phyloP scores from a whole-genome alignment of 1,139 yeast species.

The Yamadazyma membranifaciens region DNA sequence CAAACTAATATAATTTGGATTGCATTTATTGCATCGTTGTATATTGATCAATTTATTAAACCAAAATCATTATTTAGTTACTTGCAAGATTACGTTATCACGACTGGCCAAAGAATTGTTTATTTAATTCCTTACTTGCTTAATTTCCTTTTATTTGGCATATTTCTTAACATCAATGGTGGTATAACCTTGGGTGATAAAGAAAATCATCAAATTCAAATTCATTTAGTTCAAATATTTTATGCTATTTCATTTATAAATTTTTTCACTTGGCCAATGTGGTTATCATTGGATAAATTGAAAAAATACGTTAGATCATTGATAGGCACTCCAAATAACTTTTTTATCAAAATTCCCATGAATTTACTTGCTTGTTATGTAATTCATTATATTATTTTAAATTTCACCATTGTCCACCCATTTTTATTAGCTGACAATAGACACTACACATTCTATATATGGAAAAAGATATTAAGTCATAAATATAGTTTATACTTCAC shows the following conservation, averaged over 20 bases:
- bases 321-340: constrained; percentile 12
- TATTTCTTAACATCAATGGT: constrained; percentile 62
- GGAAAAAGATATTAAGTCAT: constrained; percentile 56
- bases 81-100: constrained; percentile 13
- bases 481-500: constrained; percentile 41
- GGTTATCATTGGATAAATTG: constrained; percentile 48
- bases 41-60: constrained; percentile 42
- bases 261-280: constrained; percentile 66
- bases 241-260: constrained; percentile 69
- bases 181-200: constrained; percentile 90
- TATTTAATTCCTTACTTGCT: constrained; percentile 49
- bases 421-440: constrained; percentile 92
- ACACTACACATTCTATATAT: constrained; percentile 86
- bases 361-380: constrained; percentile 21
- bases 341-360: constrained; percentile 10
- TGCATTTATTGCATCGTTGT: constrained; percentile 54
- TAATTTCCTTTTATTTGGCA: constrained; percentile 51
- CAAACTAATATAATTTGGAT: constrained; percentile 94
- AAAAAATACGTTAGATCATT: constrained; percentile 31
- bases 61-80: constrained; percentile 12
- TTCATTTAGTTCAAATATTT: constrained; percentile 78
- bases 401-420: constrained; percentile 79
- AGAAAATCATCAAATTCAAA: constrained; percentile 69
- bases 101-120: constrained; percentile 23
- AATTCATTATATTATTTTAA: constrained; percentile 51